Conservation (phyloP, 73 alveolate species). For the Paramecium biaurelia region DNA sequence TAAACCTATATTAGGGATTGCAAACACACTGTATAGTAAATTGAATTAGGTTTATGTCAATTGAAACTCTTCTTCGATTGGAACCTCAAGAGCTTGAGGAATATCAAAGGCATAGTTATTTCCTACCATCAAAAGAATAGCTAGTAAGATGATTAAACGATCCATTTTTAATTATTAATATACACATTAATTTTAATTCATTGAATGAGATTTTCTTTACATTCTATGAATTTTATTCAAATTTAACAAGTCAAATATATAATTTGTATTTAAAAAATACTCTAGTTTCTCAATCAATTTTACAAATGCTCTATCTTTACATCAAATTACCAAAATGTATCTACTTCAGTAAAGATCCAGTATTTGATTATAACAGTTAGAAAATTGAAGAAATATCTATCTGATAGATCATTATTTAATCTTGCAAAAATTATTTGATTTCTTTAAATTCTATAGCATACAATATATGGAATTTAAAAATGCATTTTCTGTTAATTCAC, state of each 20-base stretch:
- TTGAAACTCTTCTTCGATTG: conserved; percentile 5
- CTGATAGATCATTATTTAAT: neutral
- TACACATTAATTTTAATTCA: neutral
- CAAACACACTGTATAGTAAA: conserved; percentile 30
- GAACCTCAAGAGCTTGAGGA: conserved; percentile 48
- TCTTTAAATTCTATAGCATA: neutral
- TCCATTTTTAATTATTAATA: conserved; percentile 9
- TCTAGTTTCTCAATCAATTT: neutral
- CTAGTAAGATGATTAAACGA: neutral
- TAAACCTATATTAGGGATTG: conserved; percentile 20
- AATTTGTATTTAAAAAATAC: neutral
- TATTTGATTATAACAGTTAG: neutral
- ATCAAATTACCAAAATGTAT: neutral
- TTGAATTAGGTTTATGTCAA: conserved; percentile 36
- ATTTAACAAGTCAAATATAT: neutral
- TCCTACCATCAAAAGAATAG: conserved; percentile 43
- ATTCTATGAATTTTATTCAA: neutral
- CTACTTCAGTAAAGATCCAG: neutral
- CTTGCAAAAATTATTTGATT: neutral
- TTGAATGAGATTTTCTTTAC: neutral
- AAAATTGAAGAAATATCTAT: neutral
- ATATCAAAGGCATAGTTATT: conserved; percentile 55
- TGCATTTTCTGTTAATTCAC: neutral
- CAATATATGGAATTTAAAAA: neutral
- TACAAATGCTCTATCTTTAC: neutral